phyloP scores from a whole-genome alignment of 192 early-diverging fungal species.

The Umbelopsis sp. region DNA sequence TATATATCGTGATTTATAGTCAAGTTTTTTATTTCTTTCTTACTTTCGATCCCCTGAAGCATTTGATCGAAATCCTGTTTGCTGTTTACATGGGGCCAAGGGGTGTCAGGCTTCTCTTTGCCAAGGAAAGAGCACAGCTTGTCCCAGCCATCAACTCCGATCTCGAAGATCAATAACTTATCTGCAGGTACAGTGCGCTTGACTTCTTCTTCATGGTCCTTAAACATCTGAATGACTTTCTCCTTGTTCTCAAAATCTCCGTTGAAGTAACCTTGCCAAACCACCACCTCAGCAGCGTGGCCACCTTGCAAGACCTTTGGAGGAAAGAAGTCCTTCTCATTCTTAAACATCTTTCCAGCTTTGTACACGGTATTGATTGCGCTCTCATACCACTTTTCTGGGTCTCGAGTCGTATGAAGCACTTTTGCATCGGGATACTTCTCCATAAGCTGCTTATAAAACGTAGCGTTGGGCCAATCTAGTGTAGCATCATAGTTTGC shows the following conservation, averaged over 20 bases:
- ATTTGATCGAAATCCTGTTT: background rate
- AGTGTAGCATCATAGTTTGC: conserved; percentile 24
- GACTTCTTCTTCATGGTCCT: conserved; percentile 29
- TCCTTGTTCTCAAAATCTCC: background rate
- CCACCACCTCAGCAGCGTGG: background rate
- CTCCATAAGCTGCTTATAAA: conserved; percentile 26
- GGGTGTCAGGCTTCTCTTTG: conserved; percentile 25
- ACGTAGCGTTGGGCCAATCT: conserved; percentile 20
- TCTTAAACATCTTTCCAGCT: background rate
- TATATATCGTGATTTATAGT: no score
- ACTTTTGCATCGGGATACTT: conserved; percentile 33
- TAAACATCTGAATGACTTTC: conserved; percentile 2
- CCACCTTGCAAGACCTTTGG: background rate
- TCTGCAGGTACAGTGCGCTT: conserved; percentile 26
- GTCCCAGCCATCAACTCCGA: conserved; percentile 35
- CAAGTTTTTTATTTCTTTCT: no score
- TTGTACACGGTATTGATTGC: background rate
- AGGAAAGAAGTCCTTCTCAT: background rate
- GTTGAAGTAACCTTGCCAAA: background rate
- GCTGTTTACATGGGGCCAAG: conserved; percentile 23
- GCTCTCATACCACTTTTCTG: conserved; percentile 28
- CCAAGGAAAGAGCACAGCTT: conserved; percentile 29
- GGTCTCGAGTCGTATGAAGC: conserved; percentile 23
- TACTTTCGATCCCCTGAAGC: no score
- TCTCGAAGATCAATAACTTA: conserved; percentile 21